These are phyloP conservation scores for Lecanicillium sp. DNA, from an alignment of 2,329 filamentous ascomycete genomes.

Conservation along the genomic window DNA sequence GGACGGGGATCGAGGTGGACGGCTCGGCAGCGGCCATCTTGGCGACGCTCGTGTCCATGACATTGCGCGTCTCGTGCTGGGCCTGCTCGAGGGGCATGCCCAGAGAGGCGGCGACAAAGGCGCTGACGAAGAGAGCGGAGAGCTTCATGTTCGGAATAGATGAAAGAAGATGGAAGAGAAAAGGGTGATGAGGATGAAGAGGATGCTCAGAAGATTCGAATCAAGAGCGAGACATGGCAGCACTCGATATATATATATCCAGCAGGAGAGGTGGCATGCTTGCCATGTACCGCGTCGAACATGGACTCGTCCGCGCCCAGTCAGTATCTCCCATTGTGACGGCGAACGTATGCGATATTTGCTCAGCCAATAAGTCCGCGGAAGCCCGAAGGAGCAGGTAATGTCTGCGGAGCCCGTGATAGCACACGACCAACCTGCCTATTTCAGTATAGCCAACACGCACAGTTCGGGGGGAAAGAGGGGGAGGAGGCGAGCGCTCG, in stretches of 20 bases:
- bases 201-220: too few relatives aligned
- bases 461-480: not conserved
- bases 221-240: too few relatives aligned
- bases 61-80: not conserved
- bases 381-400: too few relatives aligned
- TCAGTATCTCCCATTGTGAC: too few relatives aligned
- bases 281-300: too few relatives aligned
- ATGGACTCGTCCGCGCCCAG: too few relatives aligned
- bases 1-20: not conserved
- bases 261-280: too few relatives aligned
- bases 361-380: too few relatives aligned
- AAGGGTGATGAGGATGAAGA: too few relatives aligned
- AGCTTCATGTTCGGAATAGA: not conserved
- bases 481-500: not conserved
- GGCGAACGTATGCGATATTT: too few relatives aligned
- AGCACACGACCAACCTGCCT: not conserved
- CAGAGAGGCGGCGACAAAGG: constrained; percentile 4
- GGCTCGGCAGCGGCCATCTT: not conserved
- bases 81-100: constrained; percentile 4
- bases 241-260: too few relatives aligned
- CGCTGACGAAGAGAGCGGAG: not conserved
- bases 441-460: constrained; percentile 1
- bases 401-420: too few relatives aligned
- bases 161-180: not conserved
- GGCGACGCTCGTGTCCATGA: not conserved